These are phyloP conservation scores for Talaromyces sp. DNA, from an alignment of 2,329 filamentous ascomycete species.

Conservation along the genomic window DNA sequence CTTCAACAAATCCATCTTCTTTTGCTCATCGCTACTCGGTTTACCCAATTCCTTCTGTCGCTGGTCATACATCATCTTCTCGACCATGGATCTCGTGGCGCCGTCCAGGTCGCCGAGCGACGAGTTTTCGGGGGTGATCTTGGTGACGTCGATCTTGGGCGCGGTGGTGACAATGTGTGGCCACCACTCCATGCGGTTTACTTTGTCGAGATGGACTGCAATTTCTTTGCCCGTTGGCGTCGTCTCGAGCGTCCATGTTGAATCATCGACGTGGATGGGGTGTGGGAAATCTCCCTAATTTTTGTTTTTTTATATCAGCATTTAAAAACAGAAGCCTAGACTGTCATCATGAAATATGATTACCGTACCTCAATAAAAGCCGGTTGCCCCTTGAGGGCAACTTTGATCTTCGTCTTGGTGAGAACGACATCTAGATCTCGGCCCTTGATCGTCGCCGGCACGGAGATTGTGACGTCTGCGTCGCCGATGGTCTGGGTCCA, in stretches of 20 bases:
- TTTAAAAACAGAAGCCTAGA: background rate
- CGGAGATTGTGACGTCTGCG: constrained; percentile 70
- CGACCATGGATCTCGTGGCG: constrained; percentile 92
- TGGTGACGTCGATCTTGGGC: constrained; percentile 89
- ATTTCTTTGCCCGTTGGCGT: constrained; percentile 66
- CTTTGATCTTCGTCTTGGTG: constrained; percentile 71
- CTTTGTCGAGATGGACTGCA: constrained; percentile 86
- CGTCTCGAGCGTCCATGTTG: constrained; percentile 84
- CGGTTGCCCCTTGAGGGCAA: constrained; percentile 82
- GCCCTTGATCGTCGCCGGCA: constrained; percentile 79
- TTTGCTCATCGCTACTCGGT: constrained; percentile 89
- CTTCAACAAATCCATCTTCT: constrained; percentile 87
- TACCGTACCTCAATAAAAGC: constrained; percentile 70
- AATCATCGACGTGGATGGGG: constrained; percentile 75
- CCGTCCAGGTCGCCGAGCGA: constrained; percentile 91
- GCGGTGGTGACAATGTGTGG: constrained; percentile 80
- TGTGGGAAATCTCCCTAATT: constrained; percentile 72
- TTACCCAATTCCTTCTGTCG: constrained; percentile 89
- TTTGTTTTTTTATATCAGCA: constrained; percentile 32
- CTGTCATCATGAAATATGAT: background rate
- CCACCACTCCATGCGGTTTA: constrained; percentile 99
- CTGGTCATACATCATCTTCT: constrained; percentile 99
- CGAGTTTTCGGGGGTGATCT: constrained; percentile 89
- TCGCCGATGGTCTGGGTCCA: constrained; percentile 93
- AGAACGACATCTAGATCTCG: constrained; percentile 79